Evolutionary conservation across 169 alveolate species (phyloP), one percentile per base, ranked within the genome.

Genomic region (Plasmodium malariae): DNA sequence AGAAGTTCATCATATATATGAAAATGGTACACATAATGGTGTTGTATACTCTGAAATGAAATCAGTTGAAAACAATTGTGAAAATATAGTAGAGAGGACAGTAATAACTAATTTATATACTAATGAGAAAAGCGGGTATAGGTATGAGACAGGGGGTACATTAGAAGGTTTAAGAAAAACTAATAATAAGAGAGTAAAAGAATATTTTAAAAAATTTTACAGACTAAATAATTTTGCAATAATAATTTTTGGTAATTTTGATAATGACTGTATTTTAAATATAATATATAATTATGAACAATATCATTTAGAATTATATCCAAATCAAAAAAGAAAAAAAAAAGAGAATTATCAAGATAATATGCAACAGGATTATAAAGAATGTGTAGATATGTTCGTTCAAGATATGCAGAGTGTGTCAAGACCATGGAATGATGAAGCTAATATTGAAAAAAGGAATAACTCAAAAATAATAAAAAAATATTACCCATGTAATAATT

Each of bases 1-100:
- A 9, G 98, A 96, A 57, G 96, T 96, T 9, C 98, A 95, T 74
- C 97, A 95, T 73, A 70, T 96, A 36, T 92, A 71, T 1, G 95
- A 94, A 9, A 94, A 93, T 68, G 97, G 96, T 21, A 40, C 93
- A 1, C 94, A 92, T 87, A 74, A 96, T 21, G 96, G 95, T 19
- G 92, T 93, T 9, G 96, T 92, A 0, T 93, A 93, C 65, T 86
- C 93, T 49, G 96, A 93, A 68, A 93, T 93, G 96, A 93, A 93
- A 68, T 60, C 93, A 0, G 65, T 71, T 17, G 96, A 93, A 68
- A 83, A 93, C 65, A 62, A 62, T 30, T 83, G 94, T 11, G 95
- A 92, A 7, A 69, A 57, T 45, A 48, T 93, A 45, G 92, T 83
- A 19, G 72, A 80, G 30, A 68, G 87, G 30, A 83, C 89, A 12